A percentile compares a stretch with the other conserved stretches of the same genome.
Evolutionary conservation across 179 eudicot species (phyloP).

Genomic region (Actinidia arguta): DNA sequence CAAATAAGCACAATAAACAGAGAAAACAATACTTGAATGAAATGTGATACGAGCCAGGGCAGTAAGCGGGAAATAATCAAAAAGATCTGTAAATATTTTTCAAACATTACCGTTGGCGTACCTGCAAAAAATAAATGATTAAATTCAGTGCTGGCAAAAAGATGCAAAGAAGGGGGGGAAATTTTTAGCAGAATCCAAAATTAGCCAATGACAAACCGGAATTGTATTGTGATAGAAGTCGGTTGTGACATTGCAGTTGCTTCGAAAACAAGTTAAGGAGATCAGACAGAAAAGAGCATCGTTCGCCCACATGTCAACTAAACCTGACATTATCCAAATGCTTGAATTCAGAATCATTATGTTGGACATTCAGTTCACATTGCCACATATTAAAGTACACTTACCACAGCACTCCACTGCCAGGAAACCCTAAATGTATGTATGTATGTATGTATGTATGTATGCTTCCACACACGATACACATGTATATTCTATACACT

Average conservation of each 20-base stretch:
- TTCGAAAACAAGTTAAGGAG: not conserved
- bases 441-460: too few species aligned
- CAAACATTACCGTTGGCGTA: conserved; percentile 96
- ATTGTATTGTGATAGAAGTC: not conserved
- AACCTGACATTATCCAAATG: not conserved
- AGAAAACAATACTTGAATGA: not conserved
- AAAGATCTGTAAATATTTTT: conserved; percentile 94
- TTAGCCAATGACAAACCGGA: not conserved
- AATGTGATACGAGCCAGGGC: conserved; percentile 72
- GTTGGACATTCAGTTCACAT: not conserved
- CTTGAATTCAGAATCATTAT: not conserved
- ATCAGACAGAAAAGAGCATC: not conserved
- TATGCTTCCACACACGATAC: too few species aligned
- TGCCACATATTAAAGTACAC: too few species aligned
- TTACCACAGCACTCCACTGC: too few species aligned
- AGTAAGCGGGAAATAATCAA: conserved; percentile 93
- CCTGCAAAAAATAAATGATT: conserved; percentile 42
- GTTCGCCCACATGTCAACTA: not conserved
- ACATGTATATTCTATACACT: too few species aligned
- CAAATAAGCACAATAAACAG: not conserved
- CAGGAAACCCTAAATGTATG: too few species aligned
- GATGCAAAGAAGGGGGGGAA: not conserved
- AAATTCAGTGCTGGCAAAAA: conserved; percentile 9
- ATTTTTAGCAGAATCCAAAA: not conserved
- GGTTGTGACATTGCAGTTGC: not conserved